Evolutionary conservation across 306 rosid genomes (phyloP).

Genomic region (Ziziphus jujuba): DNA sequence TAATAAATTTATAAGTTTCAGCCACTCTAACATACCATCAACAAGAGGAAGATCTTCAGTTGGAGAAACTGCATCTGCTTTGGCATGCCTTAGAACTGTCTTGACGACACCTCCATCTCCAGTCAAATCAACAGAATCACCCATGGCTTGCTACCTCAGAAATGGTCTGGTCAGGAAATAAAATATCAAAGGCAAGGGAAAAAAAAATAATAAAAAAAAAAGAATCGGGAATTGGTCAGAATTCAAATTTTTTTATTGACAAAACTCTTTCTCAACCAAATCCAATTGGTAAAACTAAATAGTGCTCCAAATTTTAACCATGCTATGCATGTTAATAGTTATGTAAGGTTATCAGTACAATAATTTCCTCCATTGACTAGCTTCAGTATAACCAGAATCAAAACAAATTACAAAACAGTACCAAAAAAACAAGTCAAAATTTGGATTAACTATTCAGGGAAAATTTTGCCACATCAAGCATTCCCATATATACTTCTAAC

Average conservation of each 20-base stretch:
- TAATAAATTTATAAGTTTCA: background rate
- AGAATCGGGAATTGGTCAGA: background rate
- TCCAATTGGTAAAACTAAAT: background rate
- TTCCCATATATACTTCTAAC: no score
- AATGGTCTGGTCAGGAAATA: slow-evolving; percentile 21
- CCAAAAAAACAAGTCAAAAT: background rate
- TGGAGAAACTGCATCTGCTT: slow-evolving; percentile 70
- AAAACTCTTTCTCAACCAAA: background rate
- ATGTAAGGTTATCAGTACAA: no score
- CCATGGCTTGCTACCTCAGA: slow-evolving; percentile 55
- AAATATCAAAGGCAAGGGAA: background rate
- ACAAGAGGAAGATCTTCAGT: slow-evolving; percentile 88
- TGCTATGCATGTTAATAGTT: no score
- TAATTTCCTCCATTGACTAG: no score
- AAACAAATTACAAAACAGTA: background rate
- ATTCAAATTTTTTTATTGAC: background rate
- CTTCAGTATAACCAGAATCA: background rate
- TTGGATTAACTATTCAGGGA: no score
- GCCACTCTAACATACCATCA: slow-evolving; percentile 54
- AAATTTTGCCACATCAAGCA: no score
- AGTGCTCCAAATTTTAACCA: background rate
- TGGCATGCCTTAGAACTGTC: slow-evolving; percentile 71
- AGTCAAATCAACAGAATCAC: slow-evolving; percentile 72
- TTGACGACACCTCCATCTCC: slow-evolving; percentile 94
- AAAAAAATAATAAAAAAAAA: background rate